Evolutionary conservation across 2,329 filamentous ascomycete species (phyloP).

Genomic region (Penicillium sp.): DNA sequence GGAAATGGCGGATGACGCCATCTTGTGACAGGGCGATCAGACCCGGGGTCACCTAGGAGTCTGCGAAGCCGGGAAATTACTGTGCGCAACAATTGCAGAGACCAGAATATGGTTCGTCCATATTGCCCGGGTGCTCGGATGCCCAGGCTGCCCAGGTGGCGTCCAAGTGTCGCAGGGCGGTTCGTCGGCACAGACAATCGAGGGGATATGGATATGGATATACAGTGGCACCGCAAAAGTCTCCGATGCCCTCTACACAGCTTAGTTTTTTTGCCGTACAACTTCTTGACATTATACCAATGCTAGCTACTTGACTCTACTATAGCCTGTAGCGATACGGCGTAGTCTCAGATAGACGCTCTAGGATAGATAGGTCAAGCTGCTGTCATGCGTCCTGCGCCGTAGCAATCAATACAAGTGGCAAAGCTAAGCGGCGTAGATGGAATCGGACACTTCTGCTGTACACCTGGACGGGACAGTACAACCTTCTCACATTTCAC

Average conservation of each 20-base stretch:
- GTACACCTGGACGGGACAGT: not conserved
- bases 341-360: no score
- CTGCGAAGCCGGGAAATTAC: not conserved
- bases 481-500: constrained; percentile 9
- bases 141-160: not conserved
- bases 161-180: not conserved
- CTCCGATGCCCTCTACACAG: no score
- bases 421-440: no score
- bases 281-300: no score
- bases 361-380: no score
- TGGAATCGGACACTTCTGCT: not conserved
- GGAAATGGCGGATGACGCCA: not conserved
- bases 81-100: constrained; percentile 1
- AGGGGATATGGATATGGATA: not conserved
- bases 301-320: no score
- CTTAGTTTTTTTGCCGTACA: no score
- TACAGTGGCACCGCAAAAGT: no score
- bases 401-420: no score
- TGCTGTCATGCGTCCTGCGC: no score
- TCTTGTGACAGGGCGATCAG: constrained; percentile 12
- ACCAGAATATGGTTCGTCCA: not conserved
- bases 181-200: not conserved
- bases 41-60: constrained; percentile 3
- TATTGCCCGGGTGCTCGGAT: not conserved
- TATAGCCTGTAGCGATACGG: no score